Conservation (phyloP, 225 moss, liverwort and hornwort genomes). For the Neckera pumila region DNA sequence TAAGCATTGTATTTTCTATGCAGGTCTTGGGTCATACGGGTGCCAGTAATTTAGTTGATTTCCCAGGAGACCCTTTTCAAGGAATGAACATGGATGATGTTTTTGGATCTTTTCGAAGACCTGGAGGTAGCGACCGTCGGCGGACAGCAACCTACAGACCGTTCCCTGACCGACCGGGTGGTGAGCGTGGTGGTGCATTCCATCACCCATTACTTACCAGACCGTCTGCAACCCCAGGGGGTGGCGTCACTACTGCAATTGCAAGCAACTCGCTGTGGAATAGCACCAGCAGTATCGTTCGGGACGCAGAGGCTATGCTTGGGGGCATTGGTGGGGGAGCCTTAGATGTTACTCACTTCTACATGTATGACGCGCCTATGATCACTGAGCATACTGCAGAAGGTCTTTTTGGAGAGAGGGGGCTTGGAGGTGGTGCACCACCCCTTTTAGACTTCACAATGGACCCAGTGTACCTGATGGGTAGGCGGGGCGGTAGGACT, state of each 20-base stretch:
- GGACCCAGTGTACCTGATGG: constrained; percentile 86
- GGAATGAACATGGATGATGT: constrained; percentile 98
- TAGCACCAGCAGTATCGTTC: constrained; percentile 64
- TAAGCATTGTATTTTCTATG: background rate
- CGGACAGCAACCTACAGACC: constrained; percentile 62
- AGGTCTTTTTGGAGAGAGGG: constrained; percentile 77
- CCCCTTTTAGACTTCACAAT: constrained; percentile 92
- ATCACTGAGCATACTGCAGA: constrained; percentile 67
- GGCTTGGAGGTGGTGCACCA: constrained; percentile 67
- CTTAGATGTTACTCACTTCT: constrained; percentile 93
- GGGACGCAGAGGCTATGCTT: constrained; percentile 86
- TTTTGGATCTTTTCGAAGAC: constrained; percentile 83
- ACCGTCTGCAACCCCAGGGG: constrained; percentile 55
- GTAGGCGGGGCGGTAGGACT: constrained; percentile 68
- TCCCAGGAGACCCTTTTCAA: constrained; percentile 89
- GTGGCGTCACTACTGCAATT: constrained; percentile 49
- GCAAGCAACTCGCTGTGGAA: constrained; percentile 71
- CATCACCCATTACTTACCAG: constrained; percentile 92
- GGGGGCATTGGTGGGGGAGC: constrained; percentile 56
- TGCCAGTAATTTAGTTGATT: constrained; percentile 70
- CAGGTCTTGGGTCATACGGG: constrained; percentile 83
- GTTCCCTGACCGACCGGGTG: constrained; percentile 70
- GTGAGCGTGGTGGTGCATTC: constrained; percentile 73
- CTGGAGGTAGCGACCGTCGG: constrained; percentile 69
- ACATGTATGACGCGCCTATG: constrained; percentile 89